phyloP scores from a whole-genome alignment of 495 filamentous ascomycete species.

The Penicillium riverlandense region DNA sequence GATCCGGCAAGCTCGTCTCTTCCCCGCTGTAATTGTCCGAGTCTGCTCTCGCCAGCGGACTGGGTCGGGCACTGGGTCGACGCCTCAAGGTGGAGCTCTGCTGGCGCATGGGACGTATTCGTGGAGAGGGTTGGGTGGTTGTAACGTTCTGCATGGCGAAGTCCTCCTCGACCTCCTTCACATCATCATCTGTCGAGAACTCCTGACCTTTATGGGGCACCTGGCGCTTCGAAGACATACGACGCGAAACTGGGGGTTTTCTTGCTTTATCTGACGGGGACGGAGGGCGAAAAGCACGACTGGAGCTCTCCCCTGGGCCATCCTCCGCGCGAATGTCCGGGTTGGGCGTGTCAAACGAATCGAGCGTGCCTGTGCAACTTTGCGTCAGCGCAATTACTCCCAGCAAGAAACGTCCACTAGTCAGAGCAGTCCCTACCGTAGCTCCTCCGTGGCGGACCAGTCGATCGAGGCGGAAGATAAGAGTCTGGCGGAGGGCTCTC shows the following conservation, averaged over 20 bases:
- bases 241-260: constrained; percentile 63
- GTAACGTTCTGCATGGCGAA: constrained; percentile 27
- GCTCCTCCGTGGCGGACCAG: constrained; percentile 20
- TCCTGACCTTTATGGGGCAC: constrained; percentile 74
- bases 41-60: constrained; percentile 51
- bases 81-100: constrained; percentile 66
- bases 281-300: constrained; percentile 27
- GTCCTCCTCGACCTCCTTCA: constrained; percentile 67
- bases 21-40: constrained; percentile 45
- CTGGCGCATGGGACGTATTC: constrained; percentile 29
- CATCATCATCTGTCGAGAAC: constrained; percentile 91
- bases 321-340: constrained; percentile 25
- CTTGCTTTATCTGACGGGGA: constrained; percentile 56
- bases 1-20: constrained; percentile 29
- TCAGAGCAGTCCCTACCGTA: constrained; percentile 21
- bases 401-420: constrained; percentile 9
- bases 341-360: constrained; percentile 16
- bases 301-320: constrained; percentile 24
- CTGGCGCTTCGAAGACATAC: constrained; percentile 65
- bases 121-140: constrained; percentile 28
- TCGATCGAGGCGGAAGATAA: constrained; percentile 11
- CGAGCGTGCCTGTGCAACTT: constrained; percentile 28
- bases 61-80: constrained; percentile 51
- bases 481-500: constrained; percentile 4
- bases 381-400: constrained; percentile 2